Percentiles rank a stretch among this genome's conserved stretches.
Conservation (phyloP, 208 protist genomes). For the Herpetomonas samuelpessoai region DNA sequence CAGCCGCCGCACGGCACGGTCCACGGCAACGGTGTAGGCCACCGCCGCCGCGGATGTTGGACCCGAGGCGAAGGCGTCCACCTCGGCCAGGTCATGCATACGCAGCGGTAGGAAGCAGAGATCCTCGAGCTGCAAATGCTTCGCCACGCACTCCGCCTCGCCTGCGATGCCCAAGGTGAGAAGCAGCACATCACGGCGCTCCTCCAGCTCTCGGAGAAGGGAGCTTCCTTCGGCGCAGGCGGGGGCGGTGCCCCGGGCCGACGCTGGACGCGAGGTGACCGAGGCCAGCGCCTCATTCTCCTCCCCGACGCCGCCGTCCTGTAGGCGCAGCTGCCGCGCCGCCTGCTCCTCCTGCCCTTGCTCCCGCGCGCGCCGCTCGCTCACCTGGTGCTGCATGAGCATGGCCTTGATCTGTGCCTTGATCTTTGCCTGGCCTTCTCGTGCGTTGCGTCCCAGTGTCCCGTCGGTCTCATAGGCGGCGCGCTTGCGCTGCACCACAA, state of each 20-base stretch:
- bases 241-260: background rate
- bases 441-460: constrained; percentile 11
- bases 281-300: background rate
- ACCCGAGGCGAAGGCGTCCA: constrained; percentile 46
- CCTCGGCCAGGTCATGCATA: constrained; percentile 42
- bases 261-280: background rate
- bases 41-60: constrained; percentile 52
- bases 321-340: background rate
- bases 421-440: constrained; percentile 24
- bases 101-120: constrained; percentile 63
- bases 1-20: background rate
- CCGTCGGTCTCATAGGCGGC: constrained; percentile 23
- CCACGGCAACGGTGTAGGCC: constrained; percentile 14
- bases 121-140: constrained; percentile 51
- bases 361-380: constrained; percentile 13
- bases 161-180: constrained; percentile 29
- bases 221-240: background rate
- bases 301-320: background rate
- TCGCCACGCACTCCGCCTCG: constrained; percentile 18
- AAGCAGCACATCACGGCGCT: constrained; percentile 40
- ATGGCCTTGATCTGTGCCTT: constrained; percentile 36
- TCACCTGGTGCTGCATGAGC: constrained; percentile 34
- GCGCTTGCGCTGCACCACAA: constrained; percentile 36
- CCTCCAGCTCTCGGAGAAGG: constrained; percentile 19
- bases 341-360: background rate